Evolutionary conservation across 441 rosid species (phyloP).

Genomic region (Sinapis alba): DNA sequence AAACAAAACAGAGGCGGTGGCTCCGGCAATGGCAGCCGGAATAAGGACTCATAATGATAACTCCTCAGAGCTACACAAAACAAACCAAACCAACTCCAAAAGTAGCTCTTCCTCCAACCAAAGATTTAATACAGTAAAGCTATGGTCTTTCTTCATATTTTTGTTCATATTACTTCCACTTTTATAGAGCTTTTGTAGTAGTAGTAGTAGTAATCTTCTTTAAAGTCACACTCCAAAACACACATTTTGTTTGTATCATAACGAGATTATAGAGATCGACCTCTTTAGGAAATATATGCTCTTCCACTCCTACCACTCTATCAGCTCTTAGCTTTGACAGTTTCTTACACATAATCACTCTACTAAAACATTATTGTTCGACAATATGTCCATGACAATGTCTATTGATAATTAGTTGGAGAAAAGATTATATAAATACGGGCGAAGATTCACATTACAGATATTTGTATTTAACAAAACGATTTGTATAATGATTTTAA

Average conservation of each 20-base stretch:
- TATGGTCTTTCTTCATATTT: conserved; percentile 33
- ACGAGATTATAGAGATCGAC: conserved; percentile 2
- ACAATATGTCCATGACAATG: not conserved
- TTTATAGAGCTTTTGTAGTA: conserved; percentile 32
- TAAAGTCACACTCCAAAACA: not conserved
- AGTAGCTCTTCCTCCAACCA: conserved; percentile 41
- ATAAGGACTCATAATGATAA: conserved; percentile 42
- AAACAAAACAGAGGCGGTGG: conserved; percentile 49
- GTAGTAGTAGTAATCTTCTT: conserved; percentile 15
- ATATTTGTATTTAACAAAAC: not conserved
- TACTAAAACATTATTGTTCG: not conserved
- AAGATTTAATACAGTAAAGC: conserved; percentile 19
- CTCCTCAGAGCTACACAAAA: conserved; percentile 40
- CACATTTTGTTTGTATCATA: conserved; percentile 31
- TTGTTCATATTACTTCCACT: conserved; percentile 41
- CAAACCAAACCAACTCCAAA: conserved; percentile 36
- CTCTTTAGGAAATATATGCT: not conserved
- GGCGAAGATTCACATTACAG: not conserved
- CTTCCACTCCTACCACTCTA: not conserved
- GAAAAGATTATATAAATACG: not conserved
- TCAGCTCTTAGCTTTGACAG: not conserved
- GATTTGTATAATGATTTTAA: not conserved
- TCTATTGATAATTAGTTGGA: not conserved
- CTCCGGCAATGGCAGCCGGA: conserved; percentile 75
- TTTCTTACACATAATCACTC: not conserved